Percentiles rank a stretch among this genome's conserved stretches.
These are phyloP conservation scores for Lolium perenne DNA, from an alignment of 176 grass and related monocot genomes.

Conservation along the genomic window DNA sequence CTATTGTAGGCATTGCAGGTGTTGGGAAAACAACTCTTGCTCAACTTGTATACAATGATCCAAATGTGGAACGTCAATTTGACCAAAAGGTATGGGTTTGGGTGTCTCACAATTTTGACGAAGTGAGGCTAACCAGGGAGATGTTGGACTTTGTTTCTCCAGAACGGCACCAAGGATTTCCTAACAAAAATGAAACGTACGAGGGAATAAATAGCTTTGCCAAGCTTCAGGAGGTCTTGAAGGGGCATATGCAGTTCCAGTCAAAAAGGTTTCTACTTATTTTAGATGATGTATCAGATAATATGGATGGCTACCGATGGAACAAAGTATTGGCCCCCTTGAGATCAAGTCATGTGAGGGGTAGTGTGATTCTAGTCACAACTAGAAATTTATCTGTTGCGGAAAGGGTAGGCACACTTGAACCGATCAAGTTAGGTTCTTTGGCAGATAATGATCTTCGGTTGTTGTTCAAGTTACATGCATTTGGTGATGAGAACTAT, in stretches of 20 bases:
- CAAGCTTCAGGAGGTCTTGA: neutral
- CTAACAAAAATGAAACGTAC: neutral
- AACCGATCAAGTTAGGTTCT: neutral
- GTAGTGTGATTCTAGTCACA: constrained; percentile 27
- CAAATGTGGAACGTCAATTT: neutral
- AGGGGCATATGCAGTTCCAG: neutral
- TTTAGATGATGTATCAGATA: constrained; percentile 45
- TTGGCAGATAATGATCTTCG: neutral
- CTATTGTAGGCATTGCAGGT: constrained; percentile 36
- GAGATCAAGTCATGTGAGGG: neutral
- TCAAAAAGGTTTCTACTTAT: neutral
- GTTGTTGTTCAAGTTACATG: constrained; percentile 15
- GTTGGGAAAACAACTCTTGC: neutral
- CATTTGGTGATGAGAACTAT: constrained; percentile 40
- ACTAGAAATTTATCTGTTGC: constrained; percentile 36
- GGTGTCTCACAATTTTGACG: neutral
- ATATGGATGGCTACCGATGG: neutral
- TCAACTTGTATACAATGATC: neutral
- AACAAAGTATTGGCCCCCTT: neutral
- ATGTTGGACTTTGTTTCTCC: neutral
- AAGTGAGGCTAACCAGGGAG: neutral
- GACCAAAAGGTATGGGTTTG: neutral
- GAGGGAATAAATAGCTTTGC: neutral
- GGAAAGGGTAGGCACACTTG: neutral
- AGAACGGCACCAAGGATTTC: neutral